Evolutionary conservation across 306 rosid species (phyloP).

Genomic region (Nissolia schottii): DNA sequence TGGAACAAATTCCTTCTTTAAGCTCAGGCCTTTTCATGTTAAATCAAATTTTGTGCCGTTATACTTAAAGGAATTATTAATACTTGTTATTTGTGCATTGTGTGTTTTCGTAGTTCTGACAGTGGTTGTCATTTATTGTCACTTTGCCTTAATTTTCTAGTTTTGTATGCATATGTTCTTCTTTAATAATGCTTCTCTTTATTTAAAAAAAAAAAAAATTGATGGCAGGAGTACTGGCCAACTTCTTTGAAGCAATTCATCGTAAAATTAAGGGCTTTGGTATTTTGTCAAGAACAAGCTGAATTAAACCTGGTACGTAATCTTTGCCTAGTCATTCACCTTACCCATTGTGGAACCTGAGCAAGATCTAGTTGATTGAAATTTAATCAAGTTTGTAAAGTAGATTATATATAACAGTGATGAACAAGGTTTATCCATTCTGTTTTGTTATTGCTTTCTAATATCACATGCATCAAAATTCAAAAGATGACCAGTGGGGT

Average conservation of each 20-base stretch:
- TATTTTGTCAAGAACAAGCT: slow-evolving; percentile 56
- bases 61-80: slow-evolving; percentile 1
- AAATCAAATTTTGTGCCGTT: neutral
- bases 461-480: neutral
- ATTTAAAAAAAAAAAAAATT: neutral
- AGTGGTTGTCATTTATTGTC: neutral
- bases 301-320: slow-evolving; percentile 52
- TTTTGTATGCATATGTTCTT: slow-evolving; percentile 9
- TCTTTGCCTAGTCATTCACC: slow-evolving; percentile 1
- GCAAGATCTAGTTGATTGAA: neutral
- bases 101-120: neutral
- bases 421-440: neutral
- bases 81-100: neutral
- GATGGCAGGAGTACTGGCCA: slow-evolving; percentile 80
- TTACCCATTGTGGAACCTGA: neutral
- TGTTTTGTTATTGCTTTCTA: neutral
- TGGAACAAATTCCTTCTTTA: neutral
- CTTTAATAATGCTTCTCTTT: slow-evolving; percentile 1
- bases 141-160: neutral
- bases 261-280: slow-evolving; percentile 54
- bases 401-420: neutral
- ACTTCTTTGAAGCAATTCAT: slow-evolving; percentile 56
- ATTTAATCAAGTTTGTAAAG: neutral
- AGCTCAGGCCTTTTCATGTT: neutral
- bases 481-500: neutral